Percentiles rank a stretch among this genome's conserved stretches.
Evolutionary conservation across 371 early-diverging fungal species (phyloP).

Genomic region (Saksenaea oblongispora): DNA sequence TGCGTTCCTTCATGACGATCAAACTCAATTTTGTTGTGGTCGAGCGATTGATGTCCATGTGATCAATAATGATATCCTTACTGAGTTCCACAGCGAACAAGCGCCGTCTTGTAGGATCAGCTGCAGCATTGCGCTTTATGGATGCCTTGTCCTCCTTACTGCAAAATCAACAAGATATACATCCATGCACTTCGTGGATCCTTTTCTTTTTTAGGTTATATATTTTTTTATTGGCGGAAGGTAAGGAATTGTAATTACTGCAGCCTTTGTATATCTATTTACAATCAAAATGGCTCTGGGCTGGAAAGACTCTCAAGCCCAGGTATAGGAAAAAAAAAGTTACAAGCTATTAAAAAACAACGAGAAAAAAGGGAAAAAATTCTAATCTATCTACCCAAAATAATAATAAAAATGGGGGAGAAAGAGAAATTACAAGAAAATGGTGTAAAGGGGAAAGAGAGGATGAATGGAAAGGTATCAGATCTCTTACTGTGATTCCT

Average conservation of each 20-base stretch:
- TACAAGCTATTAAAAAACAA: not conserved
- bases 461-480: not conserved
- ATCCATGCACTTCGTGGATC: not conserved
- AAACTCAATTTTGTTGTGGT: too few relatives aligned
- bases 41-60: too few relatives aligned
- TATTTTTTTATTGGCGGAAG: not conserved
- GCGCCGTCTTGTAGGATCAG: too few relatives aligned
- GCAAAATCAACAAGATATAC: not conserved
- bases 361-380: not conserved
- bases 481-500: not conserved
- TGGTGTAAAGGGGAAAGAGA: not conserved
- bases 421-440: not conserved
- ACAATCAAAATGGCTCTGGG: not conserved
- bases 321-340: not conserved
- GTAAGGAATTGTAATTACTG: not conserved
- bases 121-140: too few relatives aligned
- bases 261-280: conserved; percentile 1
- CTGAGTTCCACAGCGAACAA: too few relatives aligned
- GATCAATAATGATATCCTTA: too few relatives aligned
- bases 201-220: not conserved
- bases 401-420: not conserved
- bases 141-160: too few relatives aligned
- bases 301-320: not conserved
- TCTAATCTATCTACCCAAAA: conserved; percentile 1
- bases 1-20: too few relatives aligned